Evolutionary conservation across 306 rosid genomes (phyloP).

Genomic region (Trichosanthes truncata): DNA sequence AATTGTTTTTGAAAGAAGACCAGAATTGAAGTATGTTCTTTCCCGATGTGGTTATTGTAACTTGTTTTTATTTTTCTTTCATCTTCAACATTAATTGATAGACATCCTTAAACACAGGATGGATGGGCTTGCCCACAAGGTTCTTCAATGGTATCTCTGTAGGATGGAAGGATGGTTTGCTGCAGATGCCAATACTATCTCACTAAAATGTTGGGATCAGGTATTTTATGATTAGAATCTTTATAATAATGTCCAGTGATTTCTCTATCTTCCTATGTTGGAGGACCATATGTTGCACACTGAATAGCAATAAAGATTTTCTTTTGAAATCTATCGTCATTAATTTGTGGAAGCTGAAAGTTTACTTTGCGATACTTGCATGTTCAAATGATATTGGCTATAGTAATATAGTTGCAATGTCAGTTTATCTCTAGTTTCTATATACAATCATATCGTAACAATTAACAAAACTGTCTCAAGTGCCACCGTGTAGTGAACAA

Average conservation of each 20-base stretch:
- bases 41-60: not conserved
- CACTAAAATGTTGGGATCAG: slow-evolving; percentile 92
- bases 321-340: not conserved
- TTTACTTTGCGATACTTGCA: not conserved
- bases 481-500: not conserved
- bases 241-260: not conserved
- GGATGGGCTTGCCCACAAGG: slow-evolving; percentile 86
- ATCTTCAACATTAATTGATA: not conserved
- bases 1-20: slow-evolving; percentile 73
- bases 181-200: slow-evolving; percentile 85
- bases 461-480: not conserved
- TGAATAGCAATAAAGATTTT: not conserved
- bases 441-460: not conserved
- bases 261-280: not conserved
- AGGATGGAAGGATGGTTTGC: slow-evolving; percentile 99
- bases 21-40: slow-evolving; percentile 51
- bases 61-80: not conserved
- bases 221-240: slow-evolving; percentile 19
- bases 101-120: slow-evolving; percentile 35
- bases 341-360: not conserved
- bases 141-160: slow-evolving; percentile 95
- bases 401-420: not conserved
- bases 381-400: not conserved
- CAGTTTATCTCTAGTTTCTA: not conserved
- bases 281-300: not conserved